A percentile compares a stretch with the other conserved stretches of the same genome.
Conservation (phyloP, 345 rosid genomes). For the Boechera stricta region DNA sequence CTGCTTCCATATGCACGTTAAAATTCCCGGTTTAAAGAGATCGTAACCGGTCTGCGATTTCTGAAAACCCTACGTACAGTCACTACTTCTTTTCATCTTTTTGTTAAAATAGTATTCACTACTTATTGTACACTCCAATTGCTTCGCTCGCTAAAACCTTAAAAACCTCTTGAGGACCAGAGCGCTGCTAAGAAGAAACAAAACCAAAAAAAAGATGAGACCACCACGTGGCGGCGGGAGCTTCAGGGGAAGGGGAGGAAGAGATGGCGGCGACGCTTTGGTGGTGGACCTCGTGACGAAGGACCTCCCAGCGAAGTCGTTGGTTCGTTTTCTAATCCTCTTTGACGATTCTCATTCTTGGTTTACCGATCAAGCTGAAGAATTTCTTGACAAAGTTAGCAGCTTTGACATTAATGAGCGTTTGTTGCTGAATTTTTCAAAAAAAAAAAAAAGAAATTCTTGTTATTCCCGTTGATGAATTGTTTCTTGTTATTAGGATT, state of each 20-base stretch:
- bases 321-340: constrained; percentile 45
- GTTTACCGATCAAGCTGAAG: not conserved
- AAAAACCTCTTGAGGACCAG: constrained; percentile 32
- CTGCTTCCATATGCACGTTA: too few relatives aligned
- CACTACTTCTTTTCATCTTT: not conserved
- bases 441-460: too few relatives aligned
- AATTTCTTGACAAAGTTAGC: not conserved
- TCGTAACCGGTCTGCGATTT: too few relatives aligned
- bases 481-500: not conserved
- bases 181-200: not conserved
- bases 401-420: not conserved
- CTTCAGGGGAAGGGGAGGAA: constrained; percentile 65
- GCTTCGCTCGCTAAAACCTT: constrained; percentile 23
- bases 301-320: constrained; percentile 93
- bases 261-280: constrained; percentile 54
- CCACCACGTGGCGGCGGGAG: constrained; percentile 75
- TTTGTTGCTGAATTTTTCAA: not conserved
- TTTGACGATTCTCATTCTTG: constrained; percentile 15
- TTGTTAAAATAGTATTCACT: not conserved
- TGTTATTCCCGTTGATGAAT: not conserved
- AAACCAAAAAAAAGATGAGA: constrained; percentile 48
- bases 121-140: not conserved
- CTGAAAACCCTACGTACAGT: constrained; percentile 46
- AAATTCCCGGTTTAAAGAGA: too few relatives aligned
- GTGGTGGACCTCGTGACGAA: constrained; percentile 62